A percentile compares a stretch with the other conserved stretches of the same genome.
These are phyloP conservation scores for Cutaneotrichosporon spelunceum DNA, from an alignment of 1,284 basidiomycete species.

Conservation along the genomic window DNA sequence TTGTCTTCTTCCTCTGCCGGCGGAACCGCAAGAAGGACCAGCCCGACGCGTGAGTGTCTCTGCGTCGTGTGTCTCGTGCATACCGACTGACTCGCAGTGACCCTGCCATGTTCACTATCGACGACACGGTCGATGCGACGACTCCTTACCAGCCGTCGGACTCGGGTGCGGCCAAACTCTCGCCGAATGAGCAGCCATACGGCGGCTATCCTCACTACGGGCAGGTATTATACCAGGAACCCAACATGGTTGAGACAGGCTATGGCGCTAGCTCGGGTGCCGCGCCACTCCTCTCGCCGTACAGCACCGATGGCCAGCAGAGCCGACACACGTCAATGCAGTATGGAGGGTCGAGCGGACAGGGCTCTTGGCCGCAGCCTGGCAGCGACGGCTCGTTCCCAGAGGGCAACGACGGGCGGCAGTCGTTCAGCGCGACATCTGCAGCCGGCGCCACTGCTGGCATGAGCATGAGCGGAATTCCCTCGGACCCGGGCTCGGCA, in stretches of 20 bases:
- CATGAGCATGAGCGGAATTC: neutral
- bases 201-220: neutral
- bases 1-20: constrained; percentile 43
- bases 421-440: neutral
- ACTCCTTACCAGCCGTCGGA: neutral
- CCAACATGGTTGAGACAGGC: neutral
- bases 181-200: neutral
- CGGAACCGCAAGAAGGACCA: constrained; percentile 16
- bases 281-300: neutral
- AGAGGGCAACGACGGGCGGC: neutral
- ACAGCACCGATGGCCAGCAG: neutral
- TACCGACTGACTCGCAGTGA: neutral
- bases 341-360: neutral
- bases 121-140: constrained; percentile 2
- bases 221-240: constrained; percentile 1
- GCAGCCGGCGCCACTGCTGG: neutral
- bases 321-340: neutral
- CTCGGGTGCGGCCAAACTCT: neutral
- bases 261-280: neutral
- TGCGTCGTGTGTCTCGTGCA: too few relatives aligned
- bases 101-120: neutral
- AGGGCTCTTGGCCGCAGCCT: neutral
- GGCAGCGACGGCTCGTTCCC: constrained; percentile 3
- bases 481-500: neutral
- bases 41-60: neutral